A percentile compares a stretch with the other conserved stretches of the same genome.
These are phyloP conservation scores for Middelhovenomyces tepae DNA, from an alignment of 805 yeast species.

Conservation along the genomic window DNA sequence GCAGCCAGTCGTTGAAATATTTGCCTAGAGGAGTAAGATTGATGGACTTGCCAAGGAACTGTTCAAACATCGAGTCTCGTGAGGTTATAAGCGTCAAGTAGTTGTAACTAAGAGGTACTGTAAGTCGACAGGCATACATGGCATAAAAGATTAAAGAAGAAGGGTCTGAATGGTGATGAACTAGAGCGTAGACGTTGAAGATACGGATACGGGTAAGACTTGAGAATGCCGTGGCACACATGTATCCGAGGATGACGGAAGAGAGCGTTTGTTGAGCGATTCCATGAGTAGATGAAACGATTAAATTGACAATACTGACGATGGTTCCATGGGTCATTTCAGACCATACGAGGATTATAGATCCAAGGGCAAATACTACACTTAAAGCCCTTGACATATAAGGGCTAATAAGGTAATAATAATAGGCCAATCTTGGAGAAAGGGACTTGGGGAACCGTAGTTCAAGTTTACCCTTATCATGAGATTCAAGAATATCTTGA, in stretches of 20 bases:
- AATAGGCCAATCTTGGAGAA: slow-evolving; percentile 37
- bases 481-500: slow-evolving; percentile 50
- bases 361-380: slow-evolving; percentile 33
- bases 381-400: slow-evolving; percentile 36
- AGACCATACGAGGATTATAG: slow-evolving; percentile 56
- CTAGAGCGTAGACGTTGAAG: slow-evolving; percentile 70
- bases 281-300: slow-evolving; percentile 33
- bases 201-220: slow-evolving; percentile 60
- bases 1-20: slow-evolving; percentile 64
- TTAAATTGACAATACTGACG: slow-evolving; percentile 49
- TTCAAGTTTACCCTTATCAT: slow-evolving; percentile 19
- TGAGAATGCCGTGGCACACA: slow-evolving; percentile 58
- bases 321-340: slow-evolving; percentile 65
- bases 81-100: slow-evolving; percentile 57
- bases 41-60: slow-evolving; percentile 66
- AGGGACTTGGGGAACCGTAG: slow-evolving; percentile 23
- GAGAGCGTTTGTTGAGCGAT: slow-evolving; percentile 34
- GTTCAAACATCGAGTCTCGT: slow-evolving; percentile 50
- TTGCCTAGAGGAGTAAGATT: slow-evolving; percentile 68
- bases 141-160: slow-evolving; percentile 70
- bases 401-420: slow-evolving; percentile 41
- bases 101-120: slow-evolving; percentile 75
- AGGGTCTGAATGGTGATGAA: slow-evolving; percentile 61
- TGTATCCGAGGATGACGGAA: slow-evolving; percentile 45
- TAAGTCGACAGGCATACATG: slow-evolving; percentile 70